Conservation (phyloP, 108 stramenopile species). For the Pseudonitzschia multiseries region DNA sequence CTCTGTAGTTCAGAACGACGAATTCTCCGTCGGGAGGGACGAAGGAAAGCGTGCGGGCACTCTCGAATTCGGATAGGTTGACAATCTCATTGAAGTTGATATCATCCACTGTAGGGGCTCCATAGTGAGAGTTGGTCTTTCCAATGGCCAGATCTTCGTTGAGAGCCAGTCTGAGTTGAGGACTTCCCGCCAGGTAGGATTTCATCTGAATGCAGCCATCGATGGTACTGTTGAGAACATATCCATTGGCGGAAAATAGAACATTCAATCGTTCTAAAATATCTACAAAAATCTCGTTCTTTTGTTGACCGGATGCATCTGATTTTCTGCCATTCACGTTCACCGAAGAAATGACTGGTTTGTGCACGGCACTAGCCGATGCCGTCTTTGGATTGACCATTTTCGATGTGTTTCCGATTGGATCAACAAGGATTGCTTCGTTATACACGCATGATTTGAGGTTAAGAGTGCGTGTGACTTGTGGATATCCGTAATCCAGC, state of each 20-base stretch:
- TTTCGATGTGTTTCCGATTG: conserved; percentile 75
- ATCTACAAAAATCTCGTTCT: conserved; percentile 99
- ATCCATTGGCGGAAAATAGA: conserved; percentile 96
- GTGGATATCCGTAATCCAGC: conserved; percentile 98
- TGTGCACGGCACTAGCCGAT: conserved; percentile 91
- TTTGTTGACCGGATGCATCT: conserved; percentile 62
- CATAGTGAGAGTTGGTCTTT: conserved; percentile 67
- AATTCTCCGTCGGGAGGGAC: conserved; percentile 99
- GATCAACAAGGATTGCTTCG: conserved; percentile 93
- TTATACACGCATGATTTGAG: conserved; percentile 98
- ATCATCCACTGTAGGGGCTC: conserved; percentile 89
- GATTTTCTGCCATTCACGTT: conserved; percentile 72
- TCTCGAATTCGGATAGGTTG: conserved; percentile 94
- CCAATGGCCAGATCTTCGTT: conserved; percentile 99
- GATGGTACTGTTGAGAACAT: conserved; percentile 97
- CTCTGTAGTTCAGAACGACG: conserved; percentile 95
- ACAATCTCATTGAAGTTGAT: conserved; percentile 99
- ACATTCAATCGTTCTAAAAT: conserved; percentile 98
- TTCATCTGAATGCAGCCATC: conserved; percentile 99
- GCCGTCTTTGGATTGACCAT: conserved; percentile 96
- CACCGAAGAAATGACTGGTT: conserved; percentile 90
- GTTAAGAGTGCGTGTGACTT: conserved; percentile 94
- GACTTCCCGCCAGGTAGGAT: conserved; percentile 93
- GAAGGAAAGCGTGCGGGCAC: conserved; percentile 84
- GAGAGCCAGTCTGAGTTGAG: conserved; percentile 95